Base-by-base conservation (phyloP, 1,284 basidiomycete genomes). In the Inonotus obliquus region DNA sequence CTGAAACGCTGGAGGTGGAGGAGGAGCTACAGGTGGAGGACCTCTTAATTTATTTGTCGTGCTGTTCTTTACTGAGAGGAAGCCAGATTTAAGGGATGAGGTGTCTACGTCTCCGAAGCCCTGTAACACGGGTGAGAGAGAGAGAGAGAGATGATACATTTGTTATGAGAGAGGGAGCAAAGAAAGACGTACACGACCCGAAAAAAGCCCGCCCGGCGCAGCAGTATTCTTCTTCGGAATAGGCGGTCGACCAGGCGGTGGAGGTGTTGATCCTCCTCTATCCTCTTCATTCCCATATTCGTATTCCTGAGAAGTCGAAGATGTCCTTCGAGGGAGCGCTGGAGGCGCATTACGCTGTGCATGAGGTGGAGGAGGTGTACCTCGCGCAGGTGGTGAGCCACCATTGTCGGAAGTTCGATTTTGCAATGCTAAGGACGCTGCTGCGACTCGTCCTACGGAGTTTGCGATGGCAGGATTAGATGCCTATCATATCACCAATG, bases 41-140 rank as follows among this genome's bases (percentile, higher is more conserved):
- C 71, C 29, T 10, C 75, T 67, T 60, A 69, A 68, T 65, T 81
- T 80, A 65, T 75, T 78, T 25, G 76, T 72, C 17, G 71, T 75
- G n/a, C 75, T 74, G 63, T 72, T 63, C 35, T 74, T 70, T 54
- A 84, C 65, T 1, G 85, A 84, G 14, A 73, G 70, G 69, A 82
- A 75, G 74, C 83, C 78, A 59, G 75, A 76, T 66, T 77, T 79
- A 14, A 76, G 70, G 2, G 84, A 85, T 0, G 81, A 77, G 41
- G 79, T 78, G 69, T 86, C 83, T 11, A 86, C 75, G 67, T 82
- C 78, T 25, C 84, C 84, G 61, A 86, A 78, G 78, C 76, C 81
- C 84, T 86, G 67, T 47, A 39, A 35, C 4, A 32, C 27, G 21
- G 6, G 47, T 57, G 9, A 14, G n/a, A 32, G 32, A 32, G 32